These are phyloP conservation scores for Oryza nivara DNA, from an alignment of 176 grass and related monocot genomes.

Conservation along the genomic window DNA sequence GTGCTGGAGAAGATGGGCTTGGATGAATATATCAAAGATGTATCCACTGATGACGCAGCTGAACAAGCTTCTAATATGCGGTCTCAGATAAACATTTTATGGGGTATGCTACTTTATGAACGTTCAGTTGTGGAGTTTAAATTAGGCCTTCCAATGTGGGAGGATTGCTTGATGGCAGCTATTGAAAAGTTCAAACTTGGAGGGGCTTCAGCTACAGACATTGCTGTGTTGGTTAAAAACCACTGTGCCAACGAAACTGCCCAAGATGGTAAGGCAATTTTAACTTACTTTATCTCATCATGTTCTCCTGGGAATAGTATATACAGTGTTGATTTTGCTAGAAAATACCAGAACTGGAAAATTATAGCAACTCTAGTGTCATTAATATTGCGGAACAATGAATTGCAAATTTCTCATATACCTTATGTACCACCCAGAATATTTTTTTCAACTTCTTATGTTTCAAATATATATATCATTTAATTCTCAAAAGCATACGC, in stretches of 20 bases:
- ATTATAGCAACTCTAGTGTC: not conserved
- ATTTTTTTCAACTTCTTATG: constrained; percentile 2
- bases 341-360: constrained; percentile 5
- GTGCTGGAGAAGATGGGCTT: constrained; percentile 69
- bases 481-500: not conserved
- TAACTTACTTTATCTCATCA: not conserved
- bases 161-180: constrained; percentile 70
- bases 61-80: constrained; percentile 64
- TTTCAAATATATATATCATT: constrained; percentile 4
- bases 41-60: constrained; percentile 60
- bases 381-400: not conserved
- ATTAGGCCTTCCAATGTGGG: constrained; percentile 76
- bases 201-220: constrained; percentile 64
- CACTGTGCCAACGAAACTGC: constrained; percentile 76
- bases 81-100: constrained; percentile 81
- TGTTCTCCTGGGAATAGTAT: not conserved
- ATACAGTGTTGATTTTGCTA: constrained; percentile 26
- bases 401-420: not conserved
- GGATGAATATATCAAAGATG: constrained; percentile 67
- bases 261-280: constrained; percentile 62
- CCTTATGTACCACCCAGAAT: constrained; percentile 7
- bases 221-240: constrained; percentile 66
- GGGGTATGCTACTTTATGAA: constrained; percentile 83
- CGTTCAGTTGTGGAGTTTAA: constrained; percentile 80
- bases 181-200: constrained; percentile 84